Evolutionary conservation across 2,329 filamentous ascomycete genomes (phyloP).

Genomic region (Colletotrichum spaethianum): DNA sequence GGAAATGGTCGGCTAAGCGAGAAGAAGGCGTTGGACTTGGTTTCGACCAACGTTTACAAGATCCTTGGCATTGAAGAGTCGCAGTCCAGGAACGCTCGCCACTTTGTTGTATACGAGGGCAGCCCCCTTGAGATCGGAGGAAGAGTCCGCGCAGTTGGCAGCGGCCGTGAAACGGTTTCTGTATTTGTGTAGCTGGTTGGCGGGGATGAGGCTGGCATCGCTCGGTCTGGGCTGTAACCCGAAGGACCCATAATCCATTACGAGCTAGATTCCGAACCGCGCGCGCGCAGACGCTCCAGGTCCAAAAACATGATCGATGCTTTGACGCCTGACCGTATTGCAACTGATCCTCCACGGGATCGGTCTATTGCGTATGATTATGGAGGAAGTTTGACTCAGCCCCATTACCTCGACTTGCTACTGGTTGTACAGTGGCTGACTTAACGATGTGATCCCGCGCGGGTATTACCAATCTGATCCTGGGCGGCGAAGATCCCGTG

Average conservation of each 20-base stretch:
- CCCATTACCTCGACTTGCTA: slow-evolving; percentile 8
- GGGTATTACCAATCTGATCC: slow-evolving; percentile 41
- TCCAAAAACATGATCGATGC: not conserved
- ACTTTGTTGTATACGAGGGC: slow-evolving; percentile 76
- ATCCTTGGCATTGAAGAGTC: slow-evolving; percentile 65
- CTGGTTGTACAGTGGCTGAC: not conserved
- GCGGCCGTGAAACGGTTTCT: slow-evolving; percentile 55
- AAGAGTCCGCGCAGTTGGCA: slow-evolving; percentile 67
- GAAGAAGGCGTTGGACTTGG: slow-evolving; percentile 68
- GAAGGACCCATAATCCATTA: not conserved
- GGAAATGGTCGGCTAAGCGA: slow-evolving; percentile 67
- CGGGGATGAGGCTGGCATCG: not conserved
- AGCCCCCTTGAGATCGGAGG: slow-evolving; percentile 73
- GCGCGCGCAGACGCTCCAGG: not conserved
- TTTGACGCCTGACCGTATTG: not conserved
- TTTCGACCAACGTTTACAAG: slow-evolving; percentile 70
- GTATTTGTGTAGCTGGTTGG: slow-evolving; percentile 51
- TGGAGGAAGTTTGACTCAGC: not conserved
- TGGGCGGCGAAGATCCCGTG: slow-evolving; percentile 12
- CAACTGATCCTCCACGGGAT: not conserved
- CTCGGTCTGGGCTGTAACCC: not conserved
- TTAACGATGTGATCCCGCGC: slow-evolving; percentile 28
- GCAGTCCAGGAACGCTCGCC: slow-evolving; percentile 47
- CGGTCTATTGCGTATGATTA: not conserved
- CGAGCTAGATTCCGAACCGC: not conserved